phyloP scores from a whole-genome alignment of 495 filamentous ascomycete genomes.

The Pseudoneurospora amorphoporcata region DNA sequence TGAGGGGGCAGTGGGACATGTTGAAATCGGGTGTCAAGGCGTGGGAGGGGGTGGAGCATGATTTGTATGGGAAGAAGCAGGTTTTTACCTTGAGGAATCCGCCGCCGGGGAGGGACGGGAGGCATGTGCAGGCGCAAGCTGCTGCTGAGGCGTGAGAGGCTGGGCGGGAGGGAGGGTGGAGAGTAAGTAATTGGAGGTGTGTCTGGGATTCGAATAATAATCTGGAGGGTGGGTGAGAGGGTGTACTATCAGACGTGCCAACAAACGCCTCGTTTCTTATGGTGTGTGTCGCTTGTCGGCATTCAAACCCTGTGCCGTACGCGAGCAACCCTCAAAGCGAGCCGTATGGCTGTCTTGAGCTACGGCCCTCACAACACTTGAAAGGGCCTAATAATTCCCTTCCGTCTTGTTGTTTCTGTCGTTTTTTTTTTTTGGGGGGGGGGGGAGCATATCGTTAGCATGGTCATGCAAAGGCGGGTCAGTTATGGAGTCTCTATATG shows the following conservation, averaged over 20 bases:
- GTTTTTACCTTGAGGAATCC: neutral
- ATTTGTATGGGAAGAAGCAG: neutral
- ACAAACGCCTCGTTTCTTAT: neutral
- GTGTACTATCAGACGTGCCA: neutral
- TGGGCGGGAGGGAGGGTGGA: neutral
- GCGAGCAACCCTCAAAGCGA: neutral
- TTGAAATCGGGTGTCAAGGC: slow-evolving; percentile 26
- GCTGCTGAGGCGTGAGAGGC: neutral
- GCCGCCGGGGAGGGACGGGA: neutral
- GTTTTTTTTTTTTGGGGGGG: neutral
- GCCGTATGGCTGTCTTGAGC: neutral
- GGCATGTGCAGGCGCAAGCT: neutral
- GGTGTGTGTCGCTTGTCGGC: neutral
- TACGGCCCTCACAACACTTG: neutral
- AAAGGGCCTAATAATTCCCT: neutral
- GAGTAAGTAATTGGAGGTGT: neutral
- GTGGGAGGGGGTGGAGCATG: slow-evolving; percentile 13
- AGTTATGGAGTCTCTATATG: neutral
- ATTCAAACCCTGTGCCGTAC: neutral
- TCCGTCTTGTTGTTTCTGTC: neutral
- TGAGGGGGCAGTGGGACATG: slow-evolving; percentile 45
- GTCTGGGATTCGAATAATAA: neutral
- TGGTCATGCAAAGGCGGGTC: neutral
- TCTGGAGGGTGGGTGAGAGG: neutral
- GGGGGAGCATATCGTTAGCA: neutral